A percentile compares a stretch with the other conserved stretches of the same genome.
Evolutionary conservation across 2,329 filamentous ascomycete species (phyloP).

Genomic region (Arthrocladium fulminans): DNA sequence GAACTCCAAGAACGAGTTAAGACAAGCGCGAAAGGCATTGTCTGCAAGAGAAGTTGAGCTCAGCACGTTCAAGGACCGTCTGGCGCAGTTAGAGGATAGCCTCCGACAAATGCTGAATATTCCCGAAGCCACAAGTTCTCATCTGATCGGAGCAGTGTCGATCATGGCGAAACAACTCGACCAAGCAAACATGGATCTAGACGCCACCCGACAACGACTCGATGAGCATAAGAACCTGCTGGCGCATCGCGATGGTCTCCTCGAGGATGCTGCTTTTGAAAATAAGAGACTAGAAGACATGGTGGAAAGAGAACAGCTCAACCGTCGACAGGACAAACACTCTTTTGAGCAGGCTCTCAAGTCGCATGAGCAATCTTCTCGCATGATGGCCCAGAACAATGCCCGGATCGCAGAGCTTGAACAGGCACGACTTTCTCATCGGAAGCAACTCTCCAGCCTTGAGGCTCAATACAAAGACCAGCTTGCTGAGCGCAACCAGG

Average conservation of each 20-base stretch:
- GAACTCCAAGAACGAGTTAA: constrained; percentile 73
- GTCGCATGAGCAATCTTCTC: constrained; percentile 76
- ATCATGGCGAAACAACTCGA: constrained; percentile 85
- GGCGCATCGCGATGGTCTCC: constrained; percentile 75
- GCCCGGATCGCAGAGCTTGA: constrained; percentile 79
- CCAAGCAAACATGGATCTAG: constrained; percentile 71
- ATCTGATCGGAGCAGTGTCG: constrained; percentile 74
- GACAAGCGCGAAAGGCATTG: constrained; percentile 72
- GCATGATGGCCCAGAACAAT: constrained; percentile 77
- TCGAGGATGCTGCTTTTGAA: constrained; percentile 84
- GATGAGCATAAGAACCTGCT: constrained; percentile 88
- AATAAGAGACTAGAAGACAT: constrained; percentile 75
- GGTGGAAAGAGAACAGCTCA: constrained; percentile 80
- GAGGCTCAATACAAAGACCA: constrained; percentile 81
- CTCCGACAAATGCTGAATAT: constrained; percentile 81
- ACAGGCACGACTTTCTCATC: constrained; percentile 65
- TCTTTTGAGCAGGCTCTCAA: constrained; percentile 83
- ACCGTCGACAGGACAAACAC: constrained; percentile 75
- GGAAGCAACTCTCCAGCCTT: constrained; percentile 63
- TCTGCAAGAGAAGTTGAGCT: constrained; percentile 80
- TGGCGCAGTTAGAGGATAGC: constrained; percentile 83
- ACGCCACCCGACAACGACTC: constrained; percentile 64
- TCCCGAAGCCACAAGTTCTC: constrained; percentile 74
- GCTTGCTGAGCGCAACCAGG: constrained; percentile 76
- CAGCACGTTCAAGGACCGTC: constrained; percentile 79